These are phyloP conservation scores for Rhynchospora tenuis DNA, from an alignment of 176 grass and related monocot species.

Conservation along the genomic window DNA sequence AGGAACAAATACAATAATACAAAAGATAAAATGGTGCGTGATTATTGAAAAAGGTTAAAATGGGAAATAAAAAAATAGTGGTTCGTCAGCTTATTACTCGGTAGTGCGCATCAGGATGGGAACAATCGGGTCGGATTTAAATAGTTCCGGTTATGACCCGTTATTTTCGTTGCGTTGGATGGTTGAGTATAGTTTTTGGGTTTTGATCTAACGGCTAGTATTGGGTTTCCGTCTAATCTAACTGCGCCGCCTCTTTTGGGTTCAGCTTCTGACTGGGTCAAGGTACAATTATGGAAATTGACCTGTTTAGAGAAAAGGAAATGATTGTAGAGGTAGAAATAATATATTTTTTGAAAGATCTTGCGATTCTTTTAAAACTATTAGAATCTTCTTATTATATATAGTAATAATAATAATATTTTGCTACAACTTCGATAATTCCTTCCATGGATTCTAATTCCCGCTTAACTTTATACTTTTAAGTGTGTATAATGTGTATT, in stretches of 20 bases:
- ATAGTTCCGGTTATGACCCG: not conserved
- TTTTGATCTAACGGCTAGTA: not conserved
- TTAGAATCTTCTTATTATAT: not conserved
- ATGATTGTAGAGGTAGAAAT: not conserved
- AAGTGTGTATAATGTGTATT: too few species aligned
- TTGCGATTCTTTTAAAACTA: not conserved
- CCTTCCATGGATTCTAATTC: not conserved
- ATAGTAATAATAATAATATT: not conserved
- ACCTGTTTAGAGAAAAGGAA: not conserved
- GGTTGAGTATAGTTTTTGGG: not conserved
- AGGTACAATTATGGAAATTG: not conserved
- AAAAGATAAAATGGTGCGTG: too few species aligned
- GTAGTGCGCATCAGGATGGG: too few species aligned
- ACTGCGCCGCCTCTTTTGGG: too few species aligned
- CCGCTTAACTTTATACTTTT: not conserved
- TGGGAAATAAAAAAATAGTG: too few species aligned
- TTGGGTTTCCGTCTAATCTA: not conserved
- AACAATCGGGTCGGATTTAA: not conserved
- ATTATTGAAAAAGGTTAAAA: too few species aligned
- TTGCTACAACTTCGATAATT: not conserved
- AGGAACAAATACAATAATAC: too few species aligned
- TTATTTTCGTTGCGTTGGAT: not conserved
- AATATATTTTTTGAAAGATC: not conserved
- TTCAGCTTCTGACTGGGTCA: too few species aligned
- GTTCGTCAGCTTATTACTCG: too few species aligned